Evolutionary conservation across 2,329 filamentous ascomycete species (phyloP), one percentile per base, ranked within the genome.

Genomic region (Cytospora piceicola): DNA sequence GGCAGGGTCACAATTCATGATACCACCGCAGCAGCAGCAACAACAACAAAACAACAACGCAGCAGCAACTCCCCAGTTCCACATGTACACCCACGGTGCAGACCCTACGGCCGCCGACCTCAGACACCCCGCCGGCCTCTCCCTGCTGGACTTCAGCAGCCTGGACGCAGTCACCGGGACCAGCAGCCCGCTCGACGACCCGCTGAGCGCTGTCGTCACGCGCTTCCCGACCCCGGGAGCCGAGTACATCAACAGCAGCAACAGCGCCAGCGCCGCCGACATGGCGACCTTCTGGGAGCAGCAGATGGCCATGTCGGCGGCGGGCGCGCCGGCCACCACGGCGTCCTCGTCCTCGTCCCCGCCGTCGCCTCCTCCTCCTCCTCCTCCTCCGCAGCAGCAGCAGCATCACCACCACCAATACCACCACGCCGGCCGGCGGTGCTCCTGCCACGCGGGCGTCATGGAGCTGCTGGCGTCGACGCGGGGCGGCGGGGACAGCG

Each of bases 361-460:
- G 1, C 51, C 59, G 11, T 46, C 59, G 1, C 59, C 46, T 14
- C 8, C n/a, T 34, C 32, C 32, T 34, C 32, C 32, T 2, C 6
- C 7, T 4, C 32, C 32, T 8, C 32, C 7, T 2, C 32, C 32
- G 32, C 34, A 36, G 12, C 11, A 4, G 32, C 32, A 9, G 14
- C 32, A 2, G 11, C 32, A 36, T 11, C 32, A 12, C 7, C 32
- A 36, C 2, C 32, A 2, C 2, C 32, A 36, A 7, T 9, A 9
- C 46, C n/a, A n/a, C n/a, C n/a, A n/a, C n/a, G n/a, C n/a, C n/a
- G 3, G 27, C 27, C 27, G 59, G n/a, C 24, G 27, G 8, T 55
- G 55, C 27, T 24, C 51, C 8, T 62, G 59, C 51, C 59, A 62
- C 59, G 27, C 59, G 0, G 59, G 59, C 11, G 59, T 62, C n/a